Evolutionary conservation across 2,329 filamentous ascomycete genomes (phyloP).

Genomic region (Penicillium glabrum): DNA sequence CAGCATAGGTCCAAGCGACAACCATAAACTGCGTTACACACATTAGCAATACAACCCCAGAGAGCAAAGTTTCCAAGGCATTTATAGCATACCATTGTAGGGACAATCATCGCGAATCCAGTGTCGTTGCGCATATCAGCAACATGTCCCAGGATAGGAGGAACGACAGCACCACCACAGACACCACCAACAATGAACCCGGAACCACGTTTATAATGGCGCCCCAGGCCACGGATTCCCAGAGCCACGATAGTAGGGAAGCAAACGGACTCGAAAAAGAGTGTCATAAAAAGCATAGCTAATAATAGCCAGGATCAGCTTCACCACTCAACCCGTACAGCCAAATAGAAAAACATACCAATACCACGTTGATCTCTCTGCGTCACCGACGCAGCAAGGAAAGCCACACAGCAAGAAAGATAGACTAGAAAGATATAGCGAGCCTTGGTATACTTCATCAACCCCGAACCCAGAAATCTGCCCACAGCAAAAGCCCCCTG

Average conservation of each 20-base stretch:
- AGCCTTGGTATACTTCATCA: constrained; percentile 67
- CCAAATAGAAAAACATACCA: constrained; percentile 17
- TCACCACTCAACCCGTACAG: background rate
- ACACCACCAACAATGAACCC: constrained; percentile 73
- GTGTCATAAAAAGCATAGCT: constrained; percentile 65
- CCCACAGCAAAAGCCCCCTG: constrained; percentile 72
- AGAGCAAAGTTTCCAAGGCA: background rate
- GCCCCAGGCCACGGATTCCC: constrained; percentile 72
- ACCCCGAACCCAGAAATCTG: constrained; percentile 64
- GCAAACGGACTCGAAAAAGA: constrained; percentile 79
- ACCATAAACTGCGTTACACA: constrained; percentile 51
- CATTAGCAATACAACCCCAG: constrained; percentile 18
- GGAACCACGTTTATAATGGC: constrained; percentile 74
- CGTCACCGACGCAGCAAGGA: constrained; percentile 53
- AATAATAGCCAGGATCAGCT: background rate
- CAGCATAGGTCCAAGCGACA: constrained; percentile 56
- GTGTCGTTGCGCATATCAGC: constrained; percentile 64
- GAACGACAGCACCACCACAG: constrained; percentile 70
- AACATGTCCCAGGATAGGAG: constrained; percentile 68
- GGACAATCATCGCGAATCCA: constrained; percentile 65
- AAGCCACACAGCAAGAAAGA: constrained; percentile 62
- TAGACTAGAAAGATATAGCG: constrained; percentile 72
- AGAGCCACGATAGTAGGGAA: constrained; percentile 82
- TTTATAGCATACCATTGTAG: constrained; percentile 45
- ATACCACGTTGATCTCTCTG: constrained; percentile 51